These are phyloP conservation scores for Thielaviopsis populi DNA, from an alignment of 2,329 filamentous ascomycete species.

Conservation along the genomic window DNA sequence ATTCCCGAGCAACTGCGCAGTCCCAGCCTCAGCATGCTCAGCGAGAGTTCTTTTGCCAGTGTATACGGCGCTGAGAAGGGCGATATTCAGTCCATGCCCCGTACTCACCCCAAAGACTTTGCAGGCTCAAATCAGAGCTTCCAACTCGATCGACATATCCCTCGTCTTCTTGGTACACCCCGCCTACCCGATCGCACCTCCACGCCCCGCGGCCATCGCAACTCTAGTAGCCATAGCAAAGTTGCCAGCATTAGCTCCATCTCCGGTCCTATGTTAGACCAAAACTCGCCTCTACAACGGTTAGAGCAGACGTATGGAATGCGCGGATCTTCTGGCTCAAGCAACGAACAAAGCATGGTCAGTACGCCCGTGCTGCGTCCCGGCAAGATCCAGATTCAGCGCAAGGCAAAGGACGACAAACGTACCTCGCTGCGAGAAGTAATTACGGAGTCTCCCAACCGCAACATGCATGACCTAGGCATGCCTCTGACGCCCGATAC, in stretches of 20 bases:
- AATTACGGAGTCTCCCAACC: constrained; percentile 30
- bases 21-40: constrained; percentile 48
- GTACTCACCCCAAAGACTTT: neutral
- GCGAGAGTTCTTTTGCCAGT: constrained; percentile 52
- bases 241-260: constrained; percentile 25
- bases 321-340: constrained; percentile 17
- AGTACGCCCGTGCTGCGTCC: constrained; percentile 20
- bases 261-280: constrained; percentile 29
- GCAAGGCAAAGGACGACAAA: constrained; percentile 28
- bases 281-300: constrained; percentile 35
- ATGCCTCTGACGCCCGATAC: constrained; percentile 46
- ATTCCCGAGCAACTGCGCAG: constrained; percentile 31
- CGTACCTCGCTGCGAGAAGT: constrained; percentile 34
- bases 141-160: constrained; percentile 2
- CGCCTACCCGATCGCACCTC: neutral
- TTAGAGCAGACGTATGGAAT: constrained; percentile 26
- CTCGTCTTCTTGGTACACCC: constrained; percentile 5
- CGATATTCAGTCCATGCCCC: constrained; percentile 1
- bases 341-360: constrained; percentile 20
- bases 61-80: constrained; percentile 35
- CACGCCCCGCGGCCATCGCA: constrained; percentile 10
- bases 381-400: constrained; percentile 21
- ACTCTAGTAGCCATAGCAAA: constrained; percentile 9
- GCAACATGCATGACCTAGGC: constrained; percentile 30
- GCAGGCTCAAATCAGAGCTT: neutral